phyloP scores from a whole-genome alignment of 2,329 filamentous ascomycete species.

The Fusarium newnesense region DNA sequence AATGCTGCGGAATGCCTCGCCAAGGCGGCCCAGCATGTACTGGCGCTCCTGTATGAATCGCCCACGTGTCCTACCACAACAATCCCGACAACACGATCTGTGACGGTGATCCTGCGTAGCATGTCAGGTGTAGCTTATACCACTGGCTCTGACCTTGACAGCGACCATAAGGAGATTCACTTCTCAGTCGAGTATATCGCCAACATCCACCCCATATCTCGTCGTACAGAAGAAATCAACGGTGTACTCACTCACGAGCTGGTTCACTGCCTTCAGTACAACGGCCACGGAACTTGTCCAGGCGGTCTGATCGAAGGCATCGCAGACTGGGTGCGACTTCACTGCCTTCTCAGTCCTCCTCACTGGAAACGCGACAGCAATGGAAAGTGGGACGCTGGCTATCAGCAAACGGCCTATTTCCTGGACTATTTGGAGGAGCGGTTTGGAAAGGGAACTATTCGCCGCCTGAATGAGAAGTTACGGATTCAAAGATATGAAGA shows the following conservation, averaged over 20 bases:
- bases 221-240: slow-evolving; percentile 70
- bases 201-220: slow-evolving; percentile 53
- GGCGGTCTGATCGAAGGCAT: slow-evolving; percentile 90
- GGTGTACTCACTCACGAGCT: slow-evolving; percentile 93
- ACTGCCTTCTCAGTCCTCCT: slow-evolving; percentile 76
- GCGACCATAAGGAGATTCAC: slow-evolving; percentile 93
- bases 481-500: slow-evolving; percentile 72
- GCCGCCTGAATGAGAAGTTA: slow-evolving; percentile 74
- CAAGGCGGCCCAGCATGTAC: slow-evolving; percentile 72
- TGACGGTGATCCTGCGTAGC: slow-evolving; percentile 82
- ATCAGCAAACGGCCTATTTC: slow-evolving; percentile 92
- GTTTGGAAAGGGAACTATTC: slow-evolving; percentile 68
- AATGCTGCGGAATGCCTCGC: slow-evolving; percentile 71
- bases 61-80: slow-evolving; percentile 54
- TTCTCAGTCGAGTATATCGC: slow-evolving; percentile 81
- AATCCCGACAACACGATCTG: slow-evolving; percentile 77
- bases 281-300: slow-evolving; percentile 69
- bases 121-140: slow-evolving; percentile 93
- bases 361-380: slow-evolving; percentile 77
- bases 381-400: slow-evolving; percentile 85
- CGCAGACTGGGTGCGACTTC: slow-evolving; percentile 90
- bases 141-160: slow-evolving; percentile 79
- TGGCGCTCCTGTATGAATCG: slow-evolving; percentile 75
- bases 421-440: slow-evolving; percentile 82
- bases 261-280: slow-evolving; percentile 93